Percentiles rank a stretch among this genome's conserved stretches.
Evolutionary conservation across 345 rosid genomes (phyloP).

Genomic region (Passiflora organensis): DNA sequence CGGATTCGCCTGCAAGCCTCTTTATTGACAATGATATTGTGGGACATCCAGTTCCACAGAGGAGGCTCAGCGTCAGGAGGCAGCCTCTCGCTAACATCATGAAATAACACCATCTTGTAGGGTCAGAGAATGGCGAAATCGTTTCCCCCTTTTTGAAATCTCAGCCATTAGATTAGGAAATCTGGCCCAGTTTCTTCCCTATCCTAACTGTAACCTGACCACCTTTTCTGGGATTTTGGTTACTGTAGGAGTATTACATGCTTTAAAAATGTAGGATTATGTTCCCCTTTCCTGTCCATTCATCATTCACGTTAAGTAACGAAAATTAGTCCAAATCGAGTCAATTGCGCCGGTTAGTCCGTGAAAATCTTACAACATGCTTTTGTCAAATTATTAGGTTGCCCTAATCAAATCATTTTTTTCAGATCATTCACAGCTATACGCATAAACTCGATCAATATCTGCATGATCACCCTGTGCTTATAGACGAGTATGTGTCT

Average conservation of each 20-base stretch:
- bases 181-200: neutral
- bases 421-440: neutral
- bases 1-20: constrained; percentile 1
- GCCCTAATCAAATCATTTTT: too few relatives aligned
- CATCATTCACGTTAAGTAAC: neutral
- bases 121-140: neutral
- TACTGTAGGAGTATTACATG: neutral
- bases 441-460: too few relatives aligned
- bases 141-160: neutral
- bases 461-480: too few relatives aligned
- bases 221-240: too few relatives aligned
- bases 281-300: neutral
- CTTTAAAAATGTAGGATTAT: constrained; percentile 6
- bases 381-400: constrained; percentile 8
- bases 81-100: constrained; percentile 1
- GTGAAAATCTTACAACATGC: neutral
- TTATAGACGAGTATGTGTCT: too few relatives aligned
- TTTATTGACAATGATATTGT: constrained; percentile 4
- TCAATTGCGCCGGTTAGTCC: constrained; percentile 23
- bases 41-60: constrained; percentile 10
- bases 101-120: neutral
- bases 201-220: neutral
- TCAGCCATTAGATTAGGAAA: neutral
- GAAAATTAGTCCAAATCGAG: constrained; percentile 5
- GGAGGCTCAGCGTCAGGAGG: neutral